Evolutionary conservation across 2,329 filamentous ascomycete species (phyloP), one percentile per base, ranked within the genome.

Genomic region (Fusarium mundagurra): DNA sequence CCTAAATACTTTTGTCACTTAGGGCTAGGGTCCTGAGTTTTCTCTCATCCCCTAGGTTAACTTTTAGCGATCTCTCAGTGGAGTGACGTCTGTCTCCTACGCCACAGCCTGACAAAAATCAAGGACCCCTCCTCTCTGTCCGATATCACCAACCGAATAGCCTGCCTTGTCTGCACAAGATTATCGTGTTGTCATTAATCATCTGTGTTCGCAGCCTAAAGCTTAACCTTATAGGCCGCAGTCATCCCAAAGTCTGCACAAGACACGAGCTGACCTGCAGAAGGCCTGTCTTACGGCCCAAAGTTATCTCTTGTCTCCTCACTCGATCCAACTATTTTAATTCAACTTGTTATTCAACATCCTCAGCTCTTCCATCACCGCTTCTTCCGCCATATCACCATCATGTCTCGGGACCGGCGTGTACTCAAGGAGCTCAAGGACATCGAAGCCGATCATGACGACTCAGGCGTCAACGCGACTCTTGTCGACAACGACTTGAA

Each of bases 401-500:
- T 85, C 50, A 88, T 65, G 50, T 63, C 67, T 45, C 53, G 86
- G 71, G 85, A 88, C 65, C 87, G 91, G 58, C 88, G 91, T 58
- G 88, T 96, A 61, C 85, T 89, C 73, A 96, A 95, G 83, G 94
- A 96, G 87, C 87, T 96, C 64, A 84, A 85, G 70, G 94, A 96
- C 79, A 94, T 96, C 75, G 84, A 91, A 57, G 86, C 87, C 69
- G 96, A 99, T 87, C 84, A 81, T 69, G 88, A 89, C 64, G 89
- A 90, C 70, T 97, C 94, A 27, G 92, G 94, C 69, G 94, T 98
- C 78, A 88, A 87, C 36, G 94, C 93, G 20, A 86, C 90, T 61
- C 88, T 91, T 2, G 84, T 91, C 65, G 88, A 89, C 70, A 89
- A 89, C 53, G 88, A 95, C 82, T 85, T 98, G 64, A 94, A 92